Evolutionary conservation across 2,329 filamentous ascomycete species (phyloP), one percentile per base, ranked within the genome.

Genomic region (Colletotrichum liaoningense): DNA sequence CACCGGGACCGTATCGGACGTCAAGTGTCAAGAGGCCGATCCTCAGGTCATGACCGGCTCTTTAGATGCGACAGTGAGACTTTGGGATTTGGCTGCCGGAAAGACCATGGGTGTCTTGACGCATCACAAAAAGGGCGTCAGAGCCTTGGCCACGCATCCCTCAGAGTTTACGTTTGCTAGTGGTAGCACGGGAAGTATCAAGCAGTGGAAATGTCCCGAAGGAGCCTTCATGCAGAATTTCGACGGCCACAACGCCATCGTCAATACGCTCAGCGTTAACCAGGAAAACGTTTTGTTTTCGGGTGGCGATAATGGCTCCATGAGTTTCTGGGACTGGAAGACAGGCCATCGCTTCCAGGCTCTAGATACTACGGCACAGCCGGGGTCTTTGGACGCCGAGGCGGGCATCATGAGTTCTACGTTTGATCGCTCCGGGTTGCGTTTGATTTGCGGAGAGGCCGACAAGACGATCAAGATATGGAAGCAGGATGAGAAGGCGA

Each of bases 201-300:
- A 99, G 87, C 97, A 99, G 85, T 99, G 97, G 96, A 98, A 98
- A 83, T 98, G 95, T 77, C 97, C 97, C 1, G 95, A 98, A 81
- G 97, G 96, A 49, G 95, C 95, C 19, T 98, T 99, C 81, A 99
- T 99, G 97, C 95, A 98, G 83, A 98, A 98, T 81, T 98, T 98
- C 79, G 94, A 98, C 56, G 96, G 96, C 5, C 96, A 98, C 80
- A 98, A 98, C 79, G 91, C 95, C 73, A 97, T 99, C 81, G 96
- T 99, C 86, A 99, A 99, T 84, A 95, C 95, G 0, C 86, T 99
- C 58, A 90, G 95, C 56, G 95, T 97, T 38, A 99, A 99, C 82
- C 94, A 97, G 79, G 95, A 98, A 81, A 97, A 98, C 78, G 94
- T 98, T 19, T 84, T 99, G 72, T 98, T 99, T 83, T 97, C 95